Evolutionary conservation across 202 grass and related monocot genomes (phyloP), one percentile per base, ranked within the genome.

Genomic region (Carex arenaria): DNA sequence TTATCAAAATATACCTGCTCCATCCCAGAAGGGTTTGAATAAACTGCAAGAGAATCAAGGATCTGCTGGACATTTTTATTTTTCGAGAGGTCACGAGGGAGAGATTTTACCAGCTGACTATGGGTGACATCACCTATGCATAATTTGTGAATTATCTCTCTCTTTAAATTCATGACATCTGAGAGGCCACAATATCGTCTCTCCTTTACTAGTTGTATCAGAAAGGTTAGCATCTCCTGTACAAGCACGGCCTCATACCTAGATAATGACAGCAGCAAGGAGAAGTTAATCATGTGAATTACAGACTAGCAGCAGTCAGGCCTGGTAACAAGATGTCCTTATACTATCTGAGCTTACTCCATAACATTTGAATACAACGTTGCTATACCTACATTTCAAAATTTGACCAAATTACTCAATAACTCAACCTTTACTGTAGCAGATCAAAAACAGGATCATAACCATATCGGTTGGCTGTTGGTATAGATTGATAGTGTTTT

Each of bases 1-100:
- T 73, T 15, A 88, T 87, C n/a, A 83, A 76, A 61, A 8, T 72
- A 54, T 90, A 99, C 97, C 97, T 99, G 97, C 79, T 96, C 96
- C 97, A 99, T 96, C 83, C 97, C 93, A 84, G 88, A 92, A 85
- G 97, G 97, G 89, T 94, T 94, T 77, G 97, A 96, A 91, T 94
- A 99, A 76, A 90, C 75, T 74, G 97, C 91, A 31, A 99, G 81
- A 12, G 78, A 89, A 91, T 99, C 90, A 62, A 99, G 77, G 91
- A 99, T 88, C 74, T 91, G 86, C 86, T 99, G 90, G 89, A 99
- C 86, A 61, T 96, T 85, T 49, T 89, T 28, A 69, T 90, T 92
- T 80, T 87, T 88, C 1, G 90, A 88, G 84, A 99, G 91, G 81
- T 93, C 93, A 13, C 82, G 88, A 82, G 97, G 97, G 86, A 99